A percentile compares a stretch with the other conserved stretches of the same genome.
phyloP scores from a whole-genome alignment of 2,329 filamentous ascomycete genomes.

The Amauroascus verrucosus region DNA sequence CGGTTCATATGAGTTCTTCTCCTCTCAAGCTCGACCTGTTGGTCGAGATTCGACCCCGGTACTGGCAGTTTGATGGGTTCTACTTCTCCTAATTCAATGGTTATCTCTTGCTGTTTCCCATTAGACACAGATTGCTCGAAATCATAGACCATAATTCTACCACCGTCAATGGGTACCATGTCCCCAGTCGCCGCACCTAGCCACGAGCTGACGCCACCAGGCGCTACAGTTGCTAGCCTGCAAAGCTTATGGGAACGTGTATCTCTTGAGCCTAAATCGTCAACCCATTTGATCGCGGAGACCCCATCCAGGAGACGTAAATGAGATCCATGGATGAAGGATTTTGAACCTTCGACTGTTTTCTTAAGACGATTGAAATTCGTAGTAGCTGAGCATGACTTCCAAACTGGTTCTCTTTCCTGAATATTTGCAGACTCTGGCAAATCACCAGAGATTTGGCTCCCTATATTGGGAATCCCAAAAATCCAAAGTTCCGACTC shows the following conservation, averaged over 20 bases:
- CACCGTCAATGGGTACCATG: constrained; percentile 67
- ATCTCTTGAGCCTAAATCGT: constrained; percentile 35
- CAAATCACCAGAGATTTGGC: neutral
- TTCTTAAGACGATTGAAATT: constrained; percentile 26
- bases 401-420: constrained; percentile 13
- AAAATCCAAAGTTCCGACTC: constrained; percentile 68
- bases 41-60: constrained; percentile 61
- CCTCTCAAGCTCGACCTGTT: constrained; percentile 68
- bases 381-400: constrained; percentile 19
- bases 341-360: constrained; percentile 46
- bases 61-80: constrained; percentile 62
- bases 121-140: constrained; percentile 55
- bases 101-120: constrained; percentile 49
- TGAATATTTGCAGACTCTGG: constrained; percentile 12
- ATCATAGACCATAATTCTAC: constrained; percentile 61
- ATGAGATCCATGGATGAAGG: constrained; percentile 57
- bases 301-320: constrained; percentile 56
- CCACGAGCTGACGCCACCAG: constrained; percentile 53
- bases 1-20: constrained; percentile 60
- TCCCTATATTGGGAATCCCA: constrained; percentile 56
- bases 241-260: constrained; percentile 19
- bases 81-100: constrained; percentile 63
- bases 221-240: constrained; percentile 58
- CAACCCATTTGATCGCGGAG: constrained; percentile 60
- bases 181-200: constrained; percentile 54